Conservation (phyloP, 805 yeast species). For the Jamesozyma piceae region DNA sequence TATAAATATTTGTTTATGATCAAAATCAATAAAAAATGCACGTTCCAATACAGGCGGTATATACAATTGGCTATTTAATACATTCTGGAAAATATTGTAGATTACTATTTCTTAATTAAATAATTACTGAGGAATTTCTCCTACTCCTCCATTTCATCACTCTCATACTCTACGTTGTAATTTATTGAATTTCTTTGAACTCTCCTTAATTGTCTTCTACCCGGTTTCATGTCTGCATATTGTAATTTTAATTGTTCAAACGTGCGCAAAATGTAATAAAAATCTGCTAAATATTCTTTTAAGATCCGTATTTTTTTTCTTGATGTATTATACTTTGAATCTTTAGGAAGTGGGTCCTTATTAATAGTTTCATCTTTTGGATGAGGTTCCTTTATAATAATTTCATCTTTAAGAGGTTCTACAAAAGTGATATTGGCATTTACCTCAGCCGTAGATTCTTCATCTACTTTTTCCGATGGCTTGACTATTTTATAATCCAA, state of each 20-base stretch:
- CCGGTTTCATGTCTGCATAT: slow-evolving; percentile 34
- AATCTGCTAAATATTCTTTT: slow-evolving; percentile 12
- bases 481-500: slow-evolving; percentile 11
- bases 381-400: not conserved
- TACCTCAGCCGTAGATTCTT: not conserved
- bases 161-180: slow-evolving; percentile 14
- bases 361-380: slow-evolving; percentile 5
- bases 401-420: not conserved
- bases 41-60: too few relatives aligned
- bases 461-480: slow-evolving; percentile 1
- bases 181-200: slow-evolving; percentile 18
- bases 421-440: not conserved
- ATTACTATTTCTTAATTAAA: too few relatives aligned
- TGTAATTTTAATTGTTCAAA: slow-evolving; percentile 55
- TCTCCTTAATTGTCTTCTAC: slow-evolving; percentile 24
- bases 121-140: too few relatives aligned
- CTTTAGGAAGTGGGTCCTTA: slow-evolving; percentile 18
- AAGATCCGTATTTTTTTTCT: slow-evolving; percentile 13
- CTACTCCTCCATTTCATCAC: slow-evolving; percentile 11
- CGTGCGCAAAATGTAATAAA: slow-evolving; percentile 40
- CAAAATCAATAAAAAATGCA: too few relatives aligned
- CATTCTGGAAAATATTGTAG: too few relatives aligned
- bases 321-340: slow-evolving; percentile 13
- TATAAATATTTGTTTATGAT: too few relatives aligned
- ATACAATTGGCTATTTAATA: too few relatives aligned